Evolutionary conservation across 768 basidiomycete species (phyloP), one percentile per base, ranked within the genome.

Genomic region (Kwoniella sp.): DNA sequence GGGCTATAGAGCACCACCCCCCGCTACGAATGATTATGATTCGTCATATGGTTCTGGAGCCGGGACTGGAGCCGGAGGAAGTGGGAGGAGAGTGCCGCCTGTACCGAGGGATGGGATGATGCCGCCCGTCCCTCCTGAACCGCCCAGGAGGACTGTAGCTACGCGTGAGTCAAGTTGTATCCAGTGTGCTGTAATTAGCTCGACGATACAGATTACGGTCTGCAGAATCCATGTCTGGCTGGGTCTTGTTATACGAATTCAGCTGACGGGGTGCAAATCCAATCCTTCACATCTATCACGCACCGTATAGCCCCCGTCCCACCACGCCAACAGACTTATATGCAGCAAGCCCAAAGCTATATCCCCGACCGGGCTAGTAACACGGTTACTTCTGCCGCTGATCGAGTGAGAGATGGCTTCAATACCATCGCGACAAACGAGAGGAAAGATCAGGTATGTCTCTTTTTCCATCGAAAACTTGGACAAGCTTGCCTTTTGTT

Each of bases 361-460:
- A 60, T 63, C n/a, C 67, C 67, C 26, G 59, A 63, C 12, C 51
- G 60, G 17, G 67, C 57, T 9, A 49, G 48, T 27, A 58, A 63
- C 13, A 64, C 67, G 6, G 52, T 59, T n/a, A 56, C 46, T 4
- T 26, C 53, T 8, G 67, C 62, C 1, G 58, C 50, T 25, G 67
- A 68, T 54, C 44, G 62, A 40, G 58, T 64, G 13, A 58, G 37
- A 57, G 62, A 64, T 46, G 62, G 62, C n/a, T 58, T 58, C 37
- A 60, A 59, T 29, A 54, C 44, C 21, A 46, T 68, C 24, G 62
- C 57, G 10, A 68, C 61, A n/a, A 58, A 59, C 7, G 55, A 68
- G 33, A 33, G 62, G 27, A 68, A 64, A 25, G 67, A 68, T 47
- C 62, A 63, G 54, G 67, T 64, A 21, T 24, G 19, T 29, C 17